Conservation (phyloP, 2,329 filamentous ascomycete species). For the Monosporascus sp. region DNA sequence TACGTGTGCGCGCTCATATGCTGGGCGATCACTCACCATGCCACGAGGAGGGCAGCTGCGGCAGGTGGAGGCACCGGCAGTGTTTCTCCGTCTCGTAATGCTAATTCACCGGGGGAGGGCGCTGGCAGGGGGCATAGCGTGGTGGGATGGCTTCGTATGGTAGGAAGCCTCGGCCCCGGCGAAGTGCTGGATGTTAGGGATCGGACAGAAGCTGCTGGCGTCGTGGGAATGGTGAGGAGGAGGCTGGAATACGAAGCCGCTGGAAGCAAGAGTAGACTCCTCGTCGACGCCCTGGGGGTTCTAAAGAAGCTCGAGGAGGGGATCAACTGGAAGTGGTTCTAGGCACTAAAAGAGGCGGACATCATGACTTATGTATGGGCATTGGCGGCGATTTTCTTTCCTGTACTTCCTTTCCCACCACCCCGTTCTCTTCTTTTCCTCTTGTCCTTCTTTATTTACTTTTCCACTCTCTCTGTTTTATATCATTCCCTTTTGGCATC, state of each 20-base stretch:
- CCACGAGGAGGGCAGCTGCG: slow-evolving; percentile 4
- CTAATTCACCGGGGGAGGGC: slow-evolving; percentile 21
- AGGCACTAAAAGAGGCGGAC: background rate
- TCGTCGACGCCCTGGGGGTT: slow-evolving; percentile 49
- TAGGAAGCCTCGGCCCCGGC: slow-evolving; percentile 35
- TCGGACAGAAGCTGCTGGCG: slow-evolving; percentile 36
- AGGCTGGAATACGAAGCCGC: slow-evolving; percentile 45
- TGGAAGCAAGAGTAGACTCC: slow-evolving; percentile 43
- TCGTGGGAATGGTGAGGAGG: slow-evolving; percentile 44
- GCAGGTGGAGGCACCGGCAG: slow-evolving; percentile 6
- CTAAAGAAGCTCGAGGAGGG: slow-evolving; percentile 46
- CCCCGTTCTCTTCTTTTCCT: slow-evolving; percentile 5
- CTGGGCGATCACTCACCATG: slow-evolving; percentile 48
- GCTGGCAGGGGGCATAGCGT: slow-evolving; percentile 33
- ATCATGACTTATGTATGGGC: too few species aligned
- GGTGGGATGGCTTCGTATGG: slow-evolving; percentile 28
- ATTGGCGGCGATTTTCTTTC: too few species aligned
- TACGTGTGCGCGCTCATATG: slow-evolving; percentile 55
- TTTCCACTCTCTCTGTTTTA: slow-evolving; percentile 15
- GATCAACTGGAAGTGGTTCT: slow-evolving; percentile 38
- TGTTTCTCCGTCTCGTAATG: slow-evolving; percentile 10
- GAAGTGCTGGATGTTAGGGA: slow-evolving; percentile 34
- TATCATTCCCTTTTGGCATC: slow-evolving; percentile 14
- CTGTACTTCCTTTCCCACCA: background rate
- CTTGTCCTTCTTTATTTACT: slow-evolving; percentile 9